Evolutionary conservation across 2,329 filamentous ascomycete genomes (phyloP).

Genomic region (Penicillium decumbens): DNA sequence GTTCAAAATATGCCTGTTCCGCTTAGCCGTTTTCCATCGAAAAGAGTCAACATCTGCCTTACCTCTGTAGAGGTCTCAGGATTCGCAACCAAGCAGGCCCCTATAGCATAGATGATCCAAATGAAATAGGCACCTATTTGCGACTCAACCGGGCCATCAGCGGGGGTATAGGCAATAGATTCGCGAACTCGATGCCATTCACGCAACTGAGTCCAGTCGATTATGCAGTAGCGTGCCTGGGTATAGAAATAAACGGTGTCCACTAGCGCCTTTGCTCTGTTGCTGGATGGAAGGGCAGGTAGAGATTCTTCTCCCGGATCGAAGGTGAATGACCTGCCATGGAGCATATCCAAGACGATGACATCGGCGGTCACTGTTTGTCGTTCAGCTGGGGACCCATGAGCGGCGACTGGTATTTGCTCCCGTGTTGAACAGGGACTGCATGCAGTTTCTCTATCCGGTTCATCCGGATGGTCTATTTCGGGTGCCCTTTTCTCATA

Average conservation of each 20-base stretch:
- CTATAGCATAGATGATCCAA: background rate
- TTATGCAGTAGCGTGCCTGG: conserved; percentile 21
- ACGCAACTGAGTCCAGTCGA: conserved; percentile 18
- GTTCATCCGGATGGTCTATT: background rate
- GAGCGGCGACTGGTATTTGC: background rate
- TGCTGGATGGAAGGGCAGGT: background rate
- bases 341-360: background rate
- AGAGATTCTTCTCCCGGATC: background rate
- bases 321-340: background rate
- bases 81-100: background rate
- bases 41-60: background rate
- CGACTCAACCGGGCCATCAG: background rate
- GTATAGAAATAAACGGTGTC: conserved; percentile 20
- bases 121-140: background rate
- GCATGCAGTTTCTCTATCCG: background rate
- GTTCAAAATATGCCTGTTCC: background rate
- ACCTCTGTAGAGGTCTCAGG: background rate
- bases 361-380: background rate
- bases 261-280: conserved; percentile 10
- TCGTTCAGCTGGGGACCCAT: background rate
- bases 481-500: background rate
- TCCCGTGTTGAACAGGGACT: background rate
- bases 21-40: background rate
- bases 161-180: conserved; percentile 4
- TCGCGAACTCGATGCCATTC: conserved; percentile 19